Percentiles rank a stretch among this genome's conserved stretches.
Conservation (phyloP, 2,329 filamentous ascomycete species). For the Epichloe amarillans region DNA sequence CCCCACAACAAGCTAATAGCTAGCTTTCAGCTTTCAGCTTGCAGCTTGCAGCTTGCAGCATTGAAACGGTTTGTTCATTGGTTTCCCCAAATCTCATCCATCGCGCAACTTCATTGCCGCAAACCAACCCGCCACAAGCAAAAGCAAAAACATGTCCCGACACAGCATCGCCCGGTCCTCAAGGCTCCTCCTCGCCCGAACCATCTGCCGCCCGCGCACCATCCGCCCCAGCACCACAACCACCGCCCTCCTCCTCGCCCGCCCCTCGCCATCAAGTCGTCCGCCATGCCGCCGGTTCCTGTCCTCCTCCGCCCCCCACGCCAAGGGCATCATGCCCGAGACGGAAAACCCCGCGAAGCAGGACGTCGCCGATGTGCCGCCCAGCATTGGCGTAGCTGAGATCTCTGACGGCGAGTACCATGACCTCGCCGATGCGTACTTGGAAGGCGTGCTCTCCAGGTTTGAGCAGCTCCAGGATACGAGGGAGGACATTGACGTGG, state of each 20-base stretch:
- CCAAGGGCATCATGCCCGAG: slow-evolving; percentile 46
- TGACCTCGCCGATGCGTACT: slow-evolving; percentile 60
- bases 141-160: slow-evolving; percentile 16
- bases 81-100: neutral
- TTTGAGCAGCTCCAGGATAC: slow-evolving; percentile 67
- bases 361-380: slow-evolving; percentile 23
- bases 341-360: slow-evolving; percentile 39
- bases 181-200: slow-evolving; percentile 22
- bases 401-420: slow-evolving; percentile 64
- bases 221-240: slow-evolving; percentile 10
- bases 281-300: slow-evolving; percentile 13
- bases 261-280: neutral
- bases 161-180: slow-evolving; percentile 23
- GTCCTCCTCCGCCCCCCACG: slow-evolving; percentile 14
- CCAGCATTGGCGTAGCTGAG: slow-evolving; percentile 39
- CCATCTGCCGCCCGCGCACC: slow-evolving; percentile 15
- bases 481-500: slow-evolving; percentile 67
- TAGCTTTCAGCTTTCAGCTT: no score
- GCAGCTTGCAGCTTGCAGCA: no score
- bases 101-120: neutral
- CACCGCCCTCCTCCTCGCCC: neutral
- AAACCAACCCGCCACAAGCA: neutral
- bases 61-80: no score
- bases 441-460: slow-evolving; percentile 41
- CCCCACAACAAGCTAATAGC: no score